phyloP scores from a whole-genome alignment of 768 basidiomycete genomes.

The Daedaleopsis nitida region DNA sequence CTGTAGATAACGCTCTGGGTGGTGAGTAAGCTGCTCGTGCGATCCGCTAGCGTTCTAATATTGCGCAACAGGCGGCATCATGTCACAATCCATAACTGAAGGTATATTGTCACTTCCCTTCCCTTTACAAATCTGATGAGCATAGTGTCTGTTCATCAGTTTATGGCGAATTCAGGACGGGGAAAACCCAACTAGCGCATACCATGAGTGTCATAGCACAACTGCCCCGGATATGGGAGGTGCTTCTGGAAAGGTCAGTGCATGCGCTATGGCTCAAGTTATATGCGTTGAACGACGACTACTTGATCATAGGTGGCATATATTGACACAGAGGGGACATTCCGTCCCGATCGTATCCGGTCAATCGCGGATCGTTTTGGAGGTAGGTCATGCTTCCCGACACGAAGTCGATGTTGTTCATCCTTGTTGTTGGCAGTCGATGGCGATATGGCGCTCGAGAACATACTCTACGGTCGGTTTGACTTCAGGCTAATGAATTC shows the following conservation, averaged over 20 bases:
- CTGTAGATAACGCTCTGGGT: conserved; percentile 86
- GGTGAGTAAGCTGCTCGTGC: conserved; percentile 46
- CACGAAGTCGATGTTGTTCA: background rate
- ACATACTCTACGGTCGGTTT: conserved; percentile 79
- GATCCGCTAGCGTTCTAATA: background rate
- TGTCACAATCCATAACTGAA: conserved; percentile 94
- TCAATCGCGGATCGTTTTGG: conserved; percentile 93
- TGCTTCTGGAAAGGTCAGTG: conserved; percentile 77
- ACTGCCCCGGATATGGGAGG: conserved; percentile 89
- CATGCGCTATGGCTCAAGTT: background rate
- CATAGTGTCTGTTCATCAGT: conserved; percentile 45
- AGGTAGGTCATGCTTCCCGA: background rate
- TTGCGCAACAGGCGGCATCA: conserved; percentile 67
- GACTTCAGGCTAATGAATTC: background rate
- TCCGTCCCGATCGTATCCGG: conserved; percentile 90
- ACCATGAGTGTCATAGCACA: conserved; percentile 93
- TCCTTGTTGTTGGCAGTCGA: conserved; percentile 52
- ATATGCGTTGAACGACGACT: background rate
- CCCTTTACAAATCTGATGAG: background rate
- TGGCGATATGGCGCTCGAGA: conserved; percentile 82
- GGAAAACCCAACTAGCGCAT: conserved; percentile 94
- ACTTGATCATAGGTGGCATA: conserved; percentile 68
- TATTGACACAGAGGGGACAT: conserved; percentile 93
- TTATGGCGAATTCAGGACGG: conserved; percentile 95
- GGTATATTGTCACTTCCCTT: conserved; percentile 40